phyloP scores from a whole-genome alignment of 2,329 filamentous ascomycete species.

The Alternaria tenuissima region DNA sequence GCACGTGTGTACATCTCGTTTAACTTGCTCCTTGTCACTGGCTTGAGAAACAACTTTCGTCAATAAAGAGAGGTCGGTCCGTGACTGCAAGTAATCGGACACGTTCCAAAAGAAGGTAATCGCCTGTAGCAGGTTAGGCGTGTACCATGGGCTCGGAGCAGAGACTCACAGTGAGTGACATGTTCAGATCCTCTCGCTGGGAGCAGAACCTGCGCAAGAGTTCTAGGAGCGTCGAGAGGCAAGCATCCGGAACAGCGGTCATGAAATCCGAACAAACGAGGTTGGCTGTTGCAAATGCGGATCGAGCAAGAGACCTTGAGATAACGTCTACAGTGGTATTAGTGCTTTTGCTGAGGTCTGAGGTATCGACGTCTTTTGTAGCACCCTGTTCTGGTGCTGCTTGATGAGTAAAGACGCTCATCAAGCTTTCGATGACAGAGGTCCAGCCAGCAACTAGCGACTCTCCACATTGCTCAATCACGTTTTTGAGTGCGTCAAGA shows the following conservation, averaged over 20 bases:
- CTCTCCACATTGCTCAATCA: slow-evolving; percentile 90
- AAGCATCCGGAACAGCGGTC: slow-evolving; percentile 70
- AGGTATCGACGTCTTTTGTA: not conserved
- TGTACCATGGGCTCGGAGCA: not conserved
- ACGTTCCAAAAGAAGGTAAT: slow-evolving; percentile 97
- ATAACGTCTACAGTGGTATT: slow-evolving; percentile 45
- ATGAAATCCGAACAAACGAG: slow-evolving; percentile 96
- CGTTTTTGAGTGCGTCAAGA: slow-evolving; percentile 79
- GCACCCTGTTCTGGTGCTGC: not conserved
- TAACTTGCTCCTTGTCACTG: slow-evolving; percentile 60
- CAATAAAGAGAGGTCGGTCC: slow-evolving; percentile 53
- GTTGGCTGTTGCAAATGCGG: slow-evolving; percentile 88
- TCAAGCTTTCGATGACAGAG: slow-evolving; percentile 83
- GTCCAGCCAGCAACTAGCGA: slow-evolving; percentile 84
- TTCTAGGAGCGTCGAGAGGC: slow-evolving; percentile 82
- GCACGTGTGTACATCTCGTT: slow-evolving; percentile 66
- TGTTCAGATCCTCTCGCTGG: slow-evolving; percentile 92
- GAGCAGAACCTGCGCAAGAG: slow-evolving; percentile 88
- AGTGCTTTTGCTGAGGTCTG: not conserved
- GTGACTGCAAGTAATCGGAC: slow-evolving; percentile 78
- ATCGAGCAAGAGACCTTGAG: slow-evolving; percentile 79
- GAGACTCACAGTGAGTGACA: slow-evolving; percentile 79
- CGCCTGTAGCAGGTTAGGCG: slow-evolving; percentile 61
- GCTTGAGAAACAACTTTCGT: slow-evolving; percentile 29
- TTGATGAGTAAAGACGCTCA: slow-evolving; percentile 71